Conservation (phyloP, 768 basidiomycete genomes). For the Russula dissimulans region DNA sequence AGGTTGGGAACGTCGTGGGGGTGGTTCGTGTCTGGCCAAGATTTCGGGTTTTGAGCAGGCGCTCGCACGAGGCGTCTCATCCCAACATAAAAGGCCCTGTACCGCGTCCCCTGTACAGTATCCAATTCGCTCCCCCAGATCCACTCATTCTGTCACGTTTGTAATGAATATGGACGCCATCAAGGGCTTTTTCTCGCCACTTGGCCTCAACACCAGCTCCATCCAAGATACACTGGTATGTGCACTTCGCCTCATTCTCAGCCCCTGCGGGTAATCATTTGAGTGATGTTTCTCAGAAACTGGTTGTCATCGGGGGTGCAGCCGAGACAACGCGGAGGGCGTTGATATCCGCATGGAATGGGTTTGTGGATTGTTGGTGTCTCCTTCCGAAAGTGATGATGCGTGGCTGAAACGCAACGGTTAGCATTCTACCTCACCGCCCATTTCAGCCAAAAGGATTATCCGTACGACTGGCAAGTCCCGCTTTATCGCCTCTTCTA, state of each 20-base stretch:
- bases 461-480: constrained; percentile 72
- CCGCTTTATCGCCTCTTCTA: background rate
- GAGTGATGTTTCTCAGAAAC: constrained; percentile 45
- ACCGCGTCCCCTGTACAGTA: background rate
- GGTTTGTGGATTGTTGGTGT: constrained; percentile 73
- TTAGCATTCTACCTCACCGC: constrained; percentile 83
- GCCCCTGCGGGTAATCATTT: background rate
- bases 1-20: constrained; percentile 4
- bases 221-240: constrained; percentile 73
- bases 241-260: background rate
- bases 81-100: constrained; percentile 12
- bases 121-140: constrained; percentile 10
- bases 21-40: no score
- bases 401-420: constrained; percentile 10
- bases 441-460: constrained; percentile 82
- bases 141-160: constrained; percentile 13
- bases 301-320: constrained; percentile 84
- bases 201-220: constrained; percentile 53
- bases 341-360: constrained; percentile 81
- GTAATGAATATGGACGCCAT: constrained; percentile 50
- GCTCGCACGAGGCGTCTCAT: background rate
- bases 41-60: no score
- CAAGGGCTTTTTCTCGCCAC: constrained; percentile 62
- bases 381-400: background rate
- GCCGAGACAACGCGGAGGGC: constrained; percentile 78